A percentile compares a stretch with the other conserved stretches of the same genome.
Evolutionary conservation across 371 early-diverging fungal species (phyloP).

Genomic region (Lichtheimia ramosa): DNA sequence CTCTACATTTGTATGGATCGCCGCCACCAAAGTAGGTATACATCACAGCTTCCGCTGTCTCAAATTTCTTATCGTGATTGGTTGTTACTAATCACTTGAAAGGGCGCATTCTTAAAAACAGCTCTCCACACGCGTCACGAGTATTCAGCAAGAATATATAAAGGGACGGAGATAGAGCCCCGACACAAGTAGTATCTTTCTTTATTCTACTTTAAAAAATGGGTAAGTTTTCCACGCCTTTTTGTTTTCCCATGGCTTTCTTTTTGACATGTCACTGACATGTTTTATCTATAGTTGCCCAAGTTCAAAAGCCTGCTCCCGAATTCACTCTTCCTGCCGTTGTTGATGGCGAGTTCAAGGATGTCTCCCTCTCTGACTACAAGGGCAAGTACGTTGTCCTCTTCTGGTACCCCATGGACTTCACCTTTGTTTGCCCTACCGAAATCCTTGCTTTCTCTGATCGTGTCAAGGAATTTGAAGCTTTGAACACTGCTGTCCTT

Average conservation of each 20-base stretch:
- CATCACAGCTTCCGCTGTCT: too few species aligned
- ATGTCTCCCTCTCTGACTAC: slow-evolving; percentile 82
- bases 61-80: too few species aligned
- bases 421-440: slow-evolving; percentile 90
- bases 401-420: slow-evolving; percentile 56
- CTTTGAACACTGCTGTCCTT: slow-evolving; percentile 56
- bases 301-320: slow-evolving; percentile 61
- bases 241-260: not conserved
- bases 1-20: too few species aligned
- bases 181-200: slow-evolving; percentile 3
- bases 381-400: slow-evolving; percentile 71
- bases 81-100: not conserved
- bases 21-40: too few species aligned
- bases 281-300: slow-evolving; percentile 13
- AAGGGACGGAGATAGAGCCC: slow-evolving; percentile 8
- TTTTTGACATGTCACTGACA: too few species aligned
- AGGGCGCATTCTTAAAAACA: slow-evolving; percentile 6
- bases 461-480: slow-evolving; percentile 78
- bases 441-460: slow-evolving; percentile 92
- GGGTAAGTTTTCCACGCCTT: slow-evolving; percentile 17
- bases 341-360: slow-evolving; percentile 77
- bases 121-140: too few species aligned
- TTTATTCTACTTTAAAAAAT: slow-evolving; percentile 17
- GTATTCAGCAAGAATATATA: slow-evolving; percentile 8
- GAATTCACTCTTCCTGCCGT: slow-evolving; percentile 76